phyloP scores from a whole-genome alignment of 1,139 yeast species.

The Saccharomyces hybrid region DNA sequence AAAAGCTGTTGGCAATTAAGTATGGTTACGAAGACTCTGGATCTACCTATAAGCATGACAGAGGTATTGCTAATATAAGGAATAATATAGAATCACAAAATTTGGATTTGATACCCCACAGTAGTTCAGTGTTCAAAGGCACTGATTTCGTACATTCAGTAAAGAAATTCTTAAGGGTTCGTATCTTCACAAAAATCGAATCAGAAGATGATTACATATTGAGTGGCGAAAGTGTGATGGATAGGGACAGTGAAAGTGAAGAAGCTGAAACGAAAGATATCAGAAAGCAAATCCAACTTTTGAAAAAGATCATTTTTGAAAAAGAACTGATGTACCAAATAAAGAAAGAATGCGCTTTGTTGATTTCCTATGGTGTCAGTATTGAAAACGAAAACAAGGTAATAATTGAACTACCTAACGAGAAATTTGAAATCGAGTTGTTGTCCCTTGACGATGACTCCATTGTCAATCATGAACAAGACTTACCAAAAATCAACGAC shows the following conservation, averaged over 20 bases:
- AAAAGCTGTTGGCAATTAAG: constrained; percentile 59
- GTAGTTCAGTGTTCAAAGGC: constrained; percentile 18
- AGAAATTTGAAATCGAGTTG: constrained; percentile 63
- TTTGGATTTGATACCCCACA: constrained; percentile 36
- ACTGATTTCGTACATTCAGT: constrained; percentile 17
- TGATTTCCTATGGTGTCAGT: constrained; percentile 66
- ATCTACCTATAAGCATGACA: constrained; percentile 56
- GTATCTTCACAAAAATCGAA: constrained; percentile 46
- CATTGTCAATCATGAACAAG: constrained; percentile 33
- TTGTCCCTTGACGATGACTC: constrained; percentile 43
- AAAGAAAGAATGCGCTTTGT: constrained; percentile 62
- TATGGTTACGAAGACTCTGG: constrained; percentile 93
- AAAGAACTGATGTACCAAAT: constrained; percentile 65
- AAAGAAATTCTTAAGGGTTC: constrained; percentile 41
- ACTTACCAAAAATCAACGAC: constrained; percentile 32
- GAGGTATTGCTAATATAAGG: constrained; percentile 65
- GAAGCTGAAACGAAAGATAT: constrained; percentile 32
- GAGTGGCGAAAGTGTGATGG: constrained; percentile 30
- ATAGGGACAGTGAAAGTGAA: constrained; percentile 8
- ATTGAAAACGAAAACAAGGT: constrained; percentile 60
- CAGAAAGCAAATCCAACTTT: constrained; percentile 47
- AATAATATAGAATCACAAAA: constrained; percentile 32
- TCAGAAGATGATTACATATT: constrained; percentile 44
- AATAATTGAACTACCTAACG: constrained; percentile 55
- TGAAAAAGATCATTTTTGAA: constrained; percentile 72